A percentile compares a stretch with the other conserved stretches of the same genome.
Conservation (phyloP, 1,284 basidiomycete species). For the Heterobasidion parviporum region DNA sequence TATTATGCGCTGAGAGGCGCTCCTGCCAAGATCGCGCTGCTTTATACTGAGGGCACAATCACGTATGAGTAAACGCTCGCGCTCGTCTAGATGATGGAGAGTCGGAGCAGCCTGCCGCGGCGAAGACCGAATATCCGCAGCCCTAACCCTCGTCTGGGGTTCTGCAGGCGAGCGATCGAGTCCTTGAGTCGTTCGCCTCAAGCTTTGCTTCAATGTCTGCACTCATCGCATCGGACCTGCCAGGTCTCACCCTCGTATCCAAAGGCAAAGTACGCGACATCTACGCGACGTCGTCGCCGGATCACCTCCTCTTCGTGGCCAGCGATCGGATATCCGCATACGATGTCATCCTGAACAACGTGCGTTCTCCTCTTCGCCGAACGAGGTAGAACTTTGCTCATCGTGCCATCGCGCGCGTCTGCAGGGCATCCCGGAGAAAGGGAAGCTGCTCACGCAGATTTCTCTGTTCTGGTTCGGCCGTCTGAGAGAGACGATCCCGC, state of each 20-base stretch:
- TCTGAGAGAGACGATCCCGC: constrained; percentile 71
- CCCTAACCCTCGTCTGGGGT: too few species aligned
- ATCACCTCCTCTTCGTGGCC: constrained; percentile 86
- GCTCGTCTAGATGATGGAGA: too few species aligned
- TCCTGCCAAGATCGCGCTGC: too few species aligned
- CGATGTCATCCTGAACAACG: constrained; percentile 91
- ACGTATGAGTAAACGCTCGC: too few species aligned
- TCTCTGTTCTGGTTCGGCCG: constrained; percentile 95
- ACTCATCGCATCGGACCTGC: constrained; percentile 46
- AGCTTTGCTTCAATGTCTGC: constrained; percentile 18
- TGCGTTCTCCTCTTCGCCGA: constrained; percentile 24
- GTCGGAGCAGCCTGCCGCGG: too few species aligned
- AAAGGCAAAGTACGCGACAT: constrained; percentile 93
- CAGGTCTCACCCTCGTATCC: constrained; percentile 58
- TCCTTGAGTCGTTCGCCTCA: too few species aligned
- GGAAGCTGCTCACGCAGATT: constrained; percentile 82
- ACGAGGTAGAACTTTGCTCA: not conserved
- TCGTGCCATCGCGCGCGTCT: not conserved
- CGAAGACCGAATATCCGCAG: too few species aligned
- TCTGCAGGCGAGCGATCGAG: too few species aligned
- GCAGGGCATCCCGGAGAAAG: constrained; percentile 93
- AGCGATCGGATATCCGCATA: constrained; percentile 96
- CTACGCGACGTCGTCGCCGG: constrained; percentile 62
- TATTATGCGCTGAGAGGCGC: too few species aligned
- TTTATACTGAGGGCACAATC: too few species aligned